A percentile compares a stretch with the other conserved stretches of the same genome.
Conservation (phyloP, 306 rosid species). For the Trifolium subterraneum region DNA sequence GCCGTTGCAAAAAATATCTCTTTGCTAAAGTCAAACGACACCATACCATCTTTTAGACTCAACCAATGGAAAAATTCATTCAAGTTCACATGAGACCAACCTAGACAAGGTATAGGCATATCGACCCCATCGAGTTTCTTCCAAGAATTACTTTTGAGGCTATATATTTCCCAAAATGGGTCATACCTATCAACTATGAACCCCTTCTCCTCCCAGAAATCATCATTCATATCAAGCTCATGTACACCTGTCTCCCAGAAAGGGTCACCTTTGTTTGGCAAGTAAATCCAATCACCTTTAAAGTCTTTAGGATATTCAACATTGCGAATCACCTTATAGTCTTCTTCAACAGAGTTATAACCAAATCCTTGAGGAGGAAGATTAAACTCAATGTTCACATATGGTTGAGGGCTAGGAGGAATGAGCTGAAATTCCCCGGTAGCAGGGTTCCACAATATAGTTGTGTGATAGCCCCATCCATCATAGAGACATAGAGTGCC, state of each 20-base stretch:
- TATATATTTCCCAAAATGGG: neutral
- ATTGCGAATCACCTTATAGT: neutral
- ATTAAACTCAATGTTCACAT: neutral
- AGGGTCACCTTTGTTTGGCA: too few relatives aligned
- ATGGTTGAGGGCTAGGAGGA: neutral
- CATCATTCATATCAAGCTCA: too few relatives aligned
- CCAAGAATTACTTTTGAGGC: neutral
- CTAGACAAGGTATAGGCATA: neutral
- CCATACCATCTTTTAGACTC: neutral
- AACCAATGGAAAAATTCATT: neutral
- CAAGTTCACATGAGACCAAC: neutral
- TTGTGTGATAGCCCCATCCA: neutral
- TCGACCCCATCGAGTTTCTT: neutral
- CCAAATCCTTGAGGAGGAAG: neutral
- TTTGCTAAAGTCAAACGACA: neutral
- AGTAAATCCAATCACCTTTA: neutral
- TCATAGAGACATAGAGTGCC: neutral
- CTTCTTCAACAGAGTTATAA: neutral
- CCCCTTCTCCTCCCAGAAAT: too few relatives aligned
- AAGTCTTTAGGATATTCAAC: neutral
- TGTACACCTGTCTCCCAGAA: too few relatives aligned
- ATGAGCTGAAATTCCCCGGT: neutral
- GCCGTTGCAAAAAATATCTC: neutral
- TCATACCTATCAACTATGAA: too few relatives aligned
- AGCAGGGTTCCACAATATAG: neutral